phyloP scores from a whole-genome alignment of 768 basidiomycete species.

The Tephrocybe sp. region DNA sequence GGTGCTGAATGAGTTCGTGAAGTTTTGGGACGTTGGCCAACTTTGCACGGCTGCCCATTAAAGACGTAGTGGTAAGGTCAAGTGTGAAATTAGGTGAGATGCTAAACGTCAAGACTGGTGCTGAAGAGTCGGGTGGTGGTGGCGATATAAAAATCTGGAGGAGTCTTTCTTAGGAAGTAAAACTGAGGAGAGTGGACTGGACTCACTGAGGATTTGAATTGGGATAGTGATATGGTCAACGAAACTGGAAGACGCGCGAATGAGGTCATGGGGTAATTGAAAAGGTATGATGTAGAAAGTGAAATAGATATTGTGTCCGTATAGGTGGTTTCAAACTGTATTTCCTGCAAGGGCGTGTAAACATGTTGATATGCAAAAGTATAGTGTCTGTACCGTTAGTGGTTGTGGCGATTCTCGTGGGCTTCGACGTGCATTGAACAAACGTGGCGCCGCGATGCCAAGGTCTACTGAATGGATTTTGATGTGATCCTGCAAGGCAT shows the following conservation, averaged over 20 bases:
- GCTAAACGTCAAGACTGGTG: constrained; percentile 66
- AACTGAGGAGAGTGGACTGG: not conserved
- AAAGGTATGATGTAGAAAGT: constrained; percentile 77
- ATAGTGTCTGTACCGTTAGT: constrained; percentile 27
- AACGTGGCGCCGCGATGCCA: constrained; percentile 73
- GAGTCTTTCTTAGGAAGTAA: not conserved
- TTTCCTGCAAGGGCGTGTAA: constrained; percentile 46
- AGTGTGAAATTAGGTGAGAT: constrained; percentile 87
- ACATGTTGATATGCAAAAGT: not conserved
- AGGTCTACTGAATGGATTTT: constrained; percentile 82
- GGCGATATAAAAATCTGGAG: constrained; percentile 61
- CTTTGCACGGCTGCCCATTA: constrained; percentile 96
- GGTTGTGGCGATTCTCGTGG: constrained; percentile 26
- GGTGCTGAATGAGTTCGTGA: constrained; percentile 88
- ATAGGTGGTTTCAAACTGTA: constrained; percentile 83
- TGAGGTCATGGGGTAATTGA: constrained; percentile 79
- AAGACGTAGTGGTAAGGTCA: constrained; percentile 81
- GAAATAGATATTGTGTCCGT: constrained; percentile 81
- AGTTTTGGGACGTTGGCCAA: constrained; percentile 96
- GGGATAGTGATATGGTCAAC: constrained; percentile 72
- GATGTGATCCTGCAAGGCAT: constrained; percentile 66
- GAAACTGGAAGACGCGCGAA: constrained; percentile 84
- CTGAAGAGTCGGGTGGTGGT: constrained; percentile 48
- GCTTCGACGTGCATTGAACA: constrained; percentile 67
- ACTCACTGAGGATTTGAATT: constrained; percentile 67